Conservation (phyloP, 2,329 filamentous ascomycete genomes). For the Claviceps sp. region DNA sequence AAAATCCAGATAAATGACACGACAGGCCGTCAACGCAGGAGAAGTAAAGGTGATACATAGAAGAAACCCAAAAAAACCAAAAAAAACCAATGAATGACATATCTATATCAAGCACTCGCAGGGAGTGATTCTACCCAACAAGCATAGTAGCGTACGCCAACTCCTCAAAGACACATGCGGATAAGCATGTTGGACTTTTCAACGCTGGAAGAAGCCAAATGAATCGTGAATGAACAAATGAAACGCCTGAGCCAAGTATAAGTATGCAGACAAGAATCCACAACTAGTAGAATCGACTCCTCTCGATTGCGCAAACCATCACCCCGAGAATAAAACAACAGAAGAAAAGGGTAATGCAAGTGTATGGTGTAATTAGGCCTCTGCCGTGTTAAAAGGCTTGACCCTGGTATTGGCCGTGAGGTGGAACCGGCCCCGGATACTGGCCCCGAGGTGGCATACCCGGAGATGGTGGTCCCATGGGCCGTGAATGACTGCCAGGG, state of each 20-base stretch:
- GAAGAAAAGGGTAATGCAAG: not conserved
- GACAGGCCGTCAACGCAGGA: too few species aligned
- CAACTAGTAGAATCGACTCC: not conserved
- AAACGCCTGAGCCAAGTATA: conserved; percentile 4
- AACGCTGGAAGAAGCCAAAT: not conserved
- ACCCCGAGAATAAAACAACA: not conserved
- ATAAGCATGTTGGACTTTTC: not conserved
- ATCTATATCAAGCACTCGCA: not conserved
- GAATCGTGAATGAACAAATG: not conserved
- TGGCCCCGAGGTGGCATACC: conserved; percentile 19
- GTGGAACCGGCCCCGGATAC: conserved; percentile 11
- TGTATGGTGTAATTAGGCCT: not conserved
- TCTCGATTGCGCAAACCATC: not conserved
- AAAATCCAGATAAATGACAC: too few species aligned
- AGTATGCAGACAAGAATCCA: conserved; percentile 4
- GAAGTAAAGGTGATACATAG: not conserved
- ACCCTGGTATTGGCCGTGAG: conserved; percentile 21
- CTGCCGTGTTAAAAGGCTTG: conserved; percentile 19
- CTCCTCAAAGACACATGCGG: not conserved
- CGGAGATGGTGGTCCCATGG: conserved; percentile 16
- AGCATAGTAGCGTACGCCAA: not conserved
- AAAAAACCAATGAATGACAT: not conserved
- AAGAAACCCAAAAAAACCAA: not conserved
- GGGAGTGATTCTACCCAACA: not conserved
- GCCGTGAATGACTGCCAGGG: conserved; percentile 19